These are phyloP conservation scores for Psophocarpus tetragonolobus DNA, from an alignment of 306 rosid genomes.

Conservation along the genomic window DNA sequence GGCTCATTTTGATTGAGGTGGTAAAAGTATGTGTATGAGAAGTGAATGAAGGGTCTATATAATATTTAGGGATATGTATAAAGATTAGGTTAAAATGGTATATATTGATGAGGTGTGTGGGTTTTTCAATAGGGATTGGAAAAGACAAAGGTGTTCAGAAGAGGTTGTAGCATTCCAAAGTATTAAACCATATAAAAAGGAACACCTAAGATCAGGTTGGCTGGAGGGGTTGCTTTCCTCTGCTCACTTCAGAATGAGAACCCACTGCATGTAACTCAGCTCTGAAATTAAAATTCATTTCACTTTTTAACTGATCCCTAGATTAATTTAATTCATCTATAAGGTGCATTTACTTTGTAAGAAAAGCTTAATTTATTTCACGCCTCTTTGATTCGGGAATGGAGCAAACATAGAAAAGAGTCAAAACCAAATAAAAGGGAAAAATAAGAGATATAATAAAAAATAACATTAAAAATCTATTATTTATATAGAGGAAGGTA, in stretches of 20 bases:
- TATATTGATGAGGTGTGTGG: conserved; percentile 45
- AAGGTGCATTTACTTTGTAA: too few species aligned
- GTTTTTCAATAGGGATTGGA: conserved; percentile 38
- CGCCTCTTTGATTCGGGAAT: too few species aligned
- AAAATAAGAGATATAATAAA: too few species aligned
- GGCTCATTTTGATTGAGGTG: conserved; percentile 26
- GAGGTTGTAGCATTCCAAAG: conserved; percentile 30
- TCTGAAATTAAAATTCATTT: too few species aligned
- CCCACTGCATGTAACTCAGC: background rate
- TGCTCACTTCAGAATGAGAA: background rate
- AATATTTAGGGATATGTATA: background rate
- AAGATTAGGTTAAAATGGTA: conserved; percentile 34
- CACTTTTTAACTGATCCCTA: too few species aligned
- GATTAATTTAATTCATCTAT: too few species aligned
- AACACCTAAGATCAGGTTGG: background rate
- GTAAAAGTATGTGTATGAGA: too few species aligned
- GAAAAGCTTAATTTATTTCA: too few species aligned
- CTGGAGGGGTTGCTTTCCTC: background rate
- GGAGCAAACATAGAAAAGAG: too few species aligned
- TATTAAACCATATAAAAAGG: background rate
- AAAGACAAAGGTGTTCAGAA: conserved; percentile 45
- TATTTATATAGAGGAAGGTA: too few species aligned
- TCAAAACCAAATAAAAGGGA: too few species aligned
- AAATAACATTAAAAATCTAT: too few species aligned
- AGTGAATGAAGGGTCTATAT: background rate